Evolutionary conservation across 2,329 filamentous ascomycete species (phyloP), one percentile per base, ranked within the genome.

Genomic region (Conoideocrella luteorostrata): DNA sequence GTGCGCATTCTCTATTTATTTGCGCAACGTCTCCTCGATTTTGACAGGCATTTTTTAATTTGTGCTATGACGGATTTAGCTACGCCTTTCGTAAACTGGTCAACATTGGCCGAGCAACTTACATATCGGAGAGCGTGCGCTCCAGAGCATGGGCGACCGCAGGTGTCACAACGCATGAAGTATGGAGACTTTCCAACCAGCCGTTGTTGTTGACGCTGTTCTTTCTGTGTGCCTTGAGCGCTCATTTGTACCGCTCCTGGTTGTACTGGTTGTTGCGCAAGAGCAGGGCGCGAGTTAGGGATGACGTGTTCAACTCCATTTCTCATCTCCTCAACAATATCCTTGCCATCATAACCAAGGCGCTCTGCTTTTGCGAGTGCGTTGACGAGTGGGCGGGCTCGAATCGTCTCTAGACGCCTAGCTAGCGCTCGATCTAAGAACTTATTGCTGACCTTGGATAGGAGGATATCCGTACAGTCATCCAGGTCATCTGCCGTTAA

Each of bases 351-450:
- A 44, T 80, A 80, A 2, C 77, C 77, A 0, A 80, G 66, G 3
- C 77, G 72, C 51, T 78, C 74, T 2, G 76, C 75, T 28, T 70
- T 65, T 2, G 76, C 76, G 17, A 80, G 65, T 12, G 75, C 72
- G 45, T 79, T 78, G 42, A 80, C 71, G 3, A 80, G 66, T 12
- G 70, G 66, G 21, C 73, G 68, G 1, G 74, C 75, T 9, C 69
- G 67, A 41, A 80, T 79, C 2, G 72, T 76, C 36, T 66, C 64
- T 4, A 80, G 62, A 0, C 77, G 71, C 43, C 59, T 63, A 15
- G 71, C 69, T n/a, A 80, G 54, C 4, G 69, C 74, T 43, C 63
- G 68, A 52, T 79, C 76, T 2, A 80, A 64, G 43, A 80, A 77
- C 1, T 50, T 45, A 24, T 71, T 58, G 49, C 73, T 74, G 12